Evolutionary conservation across 208 protist genomes (phyloP), one percentile per base, ranked within the genome.

Genomic region (Trypanosoma mega): DNA sequence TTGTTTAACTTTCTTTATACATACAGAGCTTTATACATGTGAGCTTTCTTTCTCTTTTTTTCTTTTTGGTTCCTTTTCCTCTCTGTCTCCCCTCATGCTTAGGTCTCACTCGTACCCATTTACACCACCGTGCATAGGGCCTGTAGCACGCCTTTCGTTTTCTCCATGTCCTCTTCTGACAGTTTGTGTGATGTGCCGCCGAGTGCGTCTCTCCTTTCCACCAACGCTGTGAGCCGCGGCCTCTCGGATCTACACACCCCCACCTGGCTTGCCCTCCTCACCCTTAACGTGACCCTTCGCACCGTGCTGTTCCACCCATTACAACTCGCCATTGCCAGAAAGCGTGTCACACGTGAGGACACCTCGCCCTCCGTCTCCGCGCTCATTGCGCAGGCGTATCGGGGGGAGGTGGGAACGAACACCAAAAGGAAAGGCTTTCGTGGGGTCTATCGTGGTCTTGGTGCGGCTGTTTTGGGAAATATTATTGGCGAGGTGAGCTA

Each of bases 221-320:
- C 85, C 0, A 95, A 88, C 46, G 89, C 89, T 4, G 85, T 93
- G 31, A 93, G 66, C 14, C 82, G 89, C 11, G 70, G 67, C 59
- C 63, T 92, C 48, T 91, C 83, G 29, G 79, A 95, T 62, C 53
- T 95, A 29, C 83, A 95, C 72, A 68, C 72, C 11, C 80, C 85
- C 31, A 92, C 85, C 4, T 95, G 89, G 86, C 52, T 92, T 27
- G 74, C 60, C 7, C 72, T 92, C 29, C 66, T 93, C 16, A 61
- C 76, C 11, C 52, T 74, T 33, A 93, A 87, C 65, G 83, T 85
- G 29, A 54, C 63, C 4, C 69, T 73, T 2, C 82, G 85, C 20
- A 91, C 85, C 0, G n/a, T 88, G n/a, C 39, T 95, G 20, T 82
- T 93, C 26, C 85, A 95, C 43, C 89, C 89, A 3, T 56, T 95